Evolutionary conservation across 129 eudicot genomes (phyloP).

Genomic region (Deinandra increscens): DNA sequence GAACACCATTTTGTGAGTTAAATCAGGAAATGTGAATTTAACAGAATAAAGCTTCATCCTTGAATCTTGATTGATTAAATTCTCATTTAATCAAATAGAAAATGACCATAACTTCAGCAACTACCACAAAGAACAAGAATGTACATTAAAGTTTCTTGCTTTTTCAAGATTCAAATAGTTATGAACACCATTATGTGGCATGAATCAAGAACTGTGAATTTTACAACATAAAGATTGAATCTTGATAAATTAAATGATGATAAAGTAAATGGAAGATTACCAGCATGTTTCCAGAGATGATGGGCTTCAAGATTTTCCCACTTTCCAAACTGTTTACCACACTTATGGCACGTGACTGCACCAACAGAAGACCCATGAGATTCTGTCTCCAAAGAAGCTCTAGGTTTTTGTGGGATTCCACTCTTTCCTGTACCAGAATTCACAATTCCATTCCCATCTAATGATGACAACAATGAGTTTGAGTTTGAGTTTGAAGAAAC

Average conservation of each 20-base stretch:
- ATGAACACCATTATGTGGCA: slow-evolving; percentile 10
- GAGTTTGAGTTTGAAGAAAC: not conserved
- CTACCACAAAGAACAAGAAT: not conserved
- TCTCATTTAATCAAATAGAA: not conserved
- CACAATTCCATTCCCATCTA: slow-evolving; percentile 24
- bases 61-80: slow-evolving; percentile 16
- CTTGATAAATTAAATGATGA: slow-evolving; percentile 17
- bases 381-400: slow-evolving; percentile 55
- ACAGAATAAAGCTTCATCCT: slow-evolving; percentile 11
- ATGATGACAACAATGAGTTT: slow-evolving; percentile 5
- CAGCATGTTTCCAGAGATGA: slow-evolving; percentile 90
- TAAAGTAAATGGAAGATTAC: slow-evolving; percentile 13
- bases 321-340: slow-evolving; percentile 91
- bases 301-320: slow-evolving; percentile 98
- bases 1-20: not conserved
- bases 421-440: slow-evolving; percentile 35
- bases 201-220: not conserved
- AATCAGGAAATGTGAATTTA: not conserved
- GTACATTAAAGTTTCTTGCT: slow-evolving; percentile 12
- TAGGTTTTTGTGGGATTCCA: slow-evolving; percentile 36
- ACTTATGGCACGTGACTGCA: slow-evolving; percentile 77
- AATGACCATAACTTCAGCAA: slow-evolving; percentile 2
- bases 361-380: slow-evolving; percentile 47
- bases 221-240: slow-evolving; percentile 7
- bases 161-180: slow-evolving; percentile 14